Evolutionary conservation across 345 rosid genomes (phyloP), one percentile per base, ranked within the genome.

Genomic region (Eucalyptus cloeziana): DNA sequence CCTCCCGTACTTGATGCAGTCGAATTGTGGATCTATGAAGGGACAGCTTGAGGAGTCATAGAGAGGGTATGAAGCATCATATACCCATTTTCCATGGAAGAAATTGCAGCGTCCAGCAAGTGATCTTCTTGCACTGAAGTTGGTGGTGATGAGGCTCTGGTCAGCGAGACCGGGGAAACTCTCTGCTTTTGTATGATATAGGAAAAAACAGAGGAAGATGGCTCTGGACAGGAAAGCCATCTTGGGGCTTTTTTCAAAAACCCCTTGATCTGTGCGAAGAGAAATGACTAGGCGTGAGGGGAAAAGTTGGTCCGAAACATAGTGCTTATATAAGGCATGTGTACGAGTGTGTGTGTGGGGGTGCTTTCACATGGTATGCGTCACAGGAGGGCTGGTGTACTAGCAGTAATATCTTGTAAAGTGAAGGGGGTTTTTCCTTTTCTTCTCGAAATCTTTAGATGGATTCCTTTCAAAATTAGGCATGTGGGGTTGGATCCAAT

Each of bases 71-170:
- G 94, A 91, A 51, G 92, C 56, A 71, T 95, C 96, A 13, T 86
- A 94, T 0, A 94, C 95, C 97, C 97, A 95, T 88, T 91, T 94
- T 7, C 97, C 97, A 27, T 25, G 85, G 91, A 93, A 94, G 90
- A 89, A 88, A 89, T 95, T 91, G 90, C 97, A 95, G 54, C 88
- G 90, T 3, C 92, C 54, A n/a, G 88, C 91, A 10, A 89, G 87
- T 45, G 33, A 67, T 22, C 86, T 90, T 80, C 95, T 92, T 30
- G 83, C 87, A 10, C 49, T 44, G 56, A 30, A 37, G 87, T 15
- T 64, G 54, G 24, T 40, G 54, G 22, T 60, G 80, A 40, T 60
- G 44, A 87, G 44, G 33, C n/a, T 87, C 88, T 19, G 86, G 37
- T 17, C 47, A 87, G 40, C 2, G 33, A 24, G 50, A 33, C 52